Evolutionary conservation across 257 asterid genomes (phyloP), one percentile per base, ranked within the genome.

Genomic region (Fraxinus quadrangulata): DNA sequence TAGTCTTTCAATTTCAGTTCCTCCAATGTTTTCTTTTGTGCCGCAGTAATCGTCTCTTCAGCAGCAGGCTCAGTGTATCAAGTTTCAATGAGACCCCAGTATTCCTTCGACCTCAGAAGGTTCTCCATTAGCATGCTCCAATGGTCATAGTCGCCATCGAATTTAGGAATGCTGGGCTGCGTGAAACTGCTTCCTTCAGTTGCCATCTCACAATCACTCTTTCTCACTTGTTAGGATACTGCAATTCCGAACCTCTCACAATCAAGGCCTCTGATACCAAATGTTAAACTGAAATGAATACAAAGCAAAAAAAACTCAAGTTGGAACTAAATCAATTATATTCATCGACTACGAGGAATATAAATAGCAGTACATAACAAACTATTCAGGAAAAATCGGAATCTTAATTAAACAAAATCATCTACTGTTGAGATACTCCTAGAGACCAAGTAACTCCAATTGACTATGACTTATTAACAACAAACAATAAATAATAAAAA

Each of bases 91-190:
- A 49, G 59, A 11, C 28, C 74, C n/a, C 21, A 70, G 24, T 31
- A 34, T 23, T 70, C 74, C 10, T 34, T 70, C 3, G 74, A 33
- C 12, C 74, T 33, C 47, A 70, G 28, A 34, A 70, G 12, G 13
- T 70, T 70, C 49, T 70, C 74, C 74, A 70, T 70, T 9, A 70
- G 47, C 13, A 30, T 13, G 26, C 74, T 70, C 74, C 47, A 34
- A 34, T 70, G 56, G 42, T 70, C 51, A 5, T 70, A 70, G 42
- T 70, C 51, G 5, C 74, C 74, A 70, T 70, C 74, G 6, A 70
- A 70, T 31, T 70, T 33, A 13, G 74, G 74, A 31, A 70, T 34
- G 11, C 13, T 70, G 14, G 19, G 19, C 11, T 24, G 19, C n/a
- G n/a, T 49, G 59, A 49, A 49, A 14, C 5, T 49, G 0, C n/a